A percentile compares a stretch with the other conserved stretches of the same genome.
Conservation (phyloP, 177 flowering plant species). For the Tripterygium wilfordii region DNA sequence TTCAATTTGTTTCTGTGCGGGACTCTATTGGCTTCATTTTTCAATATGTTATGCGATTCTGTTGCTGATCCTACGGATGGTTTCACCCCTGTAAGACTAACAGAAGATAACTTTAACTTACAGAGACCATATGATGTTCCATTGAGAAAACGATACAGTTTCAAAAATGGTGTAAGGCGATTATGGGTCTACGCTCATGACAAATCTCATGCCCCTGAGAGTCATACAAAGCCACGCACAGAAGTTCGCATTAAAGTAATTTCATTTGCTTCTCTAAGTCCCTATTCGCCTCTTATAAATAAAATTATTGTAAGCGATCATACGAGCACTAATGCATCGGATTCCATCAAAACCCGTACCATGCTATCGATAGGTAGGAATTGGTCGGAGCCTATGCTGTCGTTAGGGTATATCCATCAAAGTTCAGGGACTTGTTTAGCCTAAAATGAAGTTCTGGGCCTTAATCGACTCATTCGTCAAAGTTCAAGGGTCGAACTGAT, state of each 20-base stretch:
- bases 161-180: constrained; percentile 17
- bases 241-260: constrained; percentile 24
- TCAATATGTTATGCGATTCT: not conserved
- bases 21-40: not conserved
- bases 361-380: no score
- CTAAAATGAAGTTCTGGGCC: no score
- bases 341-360: no score
- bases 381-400: no score
- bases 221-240: constrained; percentile 28
- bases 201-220: constrained; percentile 25
- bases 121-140: constrained; percentile 37
- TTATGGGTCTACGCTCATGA: constrained; percentile 36
- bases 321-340: no score
- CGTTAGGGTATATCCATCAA: no score
- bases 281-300: no score
- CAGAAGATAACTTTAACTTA: constrained; percentile 19
- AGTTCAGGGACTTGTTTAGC: no score
- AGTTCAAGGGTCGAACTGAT: no score
- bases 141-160: constrained; percentile 26
- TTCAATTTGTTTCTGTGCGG: not conserved
- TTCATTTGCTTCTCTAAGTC: not conserved
- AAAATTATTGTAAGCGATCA: no score
- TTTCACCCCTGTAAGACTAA: constrained; percentile 24
- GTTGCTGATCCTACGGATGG: constrained; percentile 30
- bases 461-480: no score